Percentiles rank a stretch among this genome's conserved stretches.
These are phyloP conservation scores for Suillus subaureus DNA, from an alignment of 768 basidiomycete genomes.

Conservation along the genomic window DNA sequence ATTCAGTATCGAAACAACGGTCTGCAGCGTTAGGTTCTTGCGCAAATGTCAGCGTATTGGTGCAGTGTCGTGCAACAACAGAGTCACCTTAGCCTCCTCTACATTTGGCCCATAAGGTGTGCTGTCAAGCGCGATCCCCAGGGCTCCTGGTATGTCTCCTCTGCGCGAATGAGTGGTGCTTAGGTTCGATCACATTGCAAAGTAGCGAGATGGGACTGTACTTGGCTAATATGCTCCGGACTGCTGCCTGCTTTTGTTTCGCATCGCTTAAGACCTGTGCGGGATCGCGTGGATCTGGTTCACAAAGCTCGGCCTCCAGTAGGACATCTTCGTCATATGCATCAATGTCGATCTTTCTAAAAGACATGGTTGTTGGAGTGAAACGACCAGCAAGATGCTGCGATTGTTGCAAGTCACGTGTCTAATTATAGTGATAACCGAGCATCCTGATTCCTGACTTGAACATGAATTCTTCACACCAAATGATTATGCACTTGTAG, in stretches of 20 bases:
- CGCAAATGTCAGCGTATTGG: background rate
- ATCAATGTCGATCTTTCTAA: slow-evolving; percentile 95
- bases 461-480: background rate
- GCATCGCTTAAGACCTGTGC: slow-evolving; percentile 73
- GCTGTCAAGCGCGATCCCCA: slow-evolving; percentile 69
- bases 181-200: slow-evolving; percentile 2
- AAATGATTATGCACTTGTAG: background rate
- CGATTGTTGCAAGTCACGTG: background rate
- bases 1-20: slow-evolving; percentile 87
- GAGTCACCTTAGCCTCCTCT: slow-evolving; percentile 85
- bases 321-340: slow-evolving; percentile 89
- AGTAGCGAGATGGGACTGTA: slow-evolving; percentile 37
- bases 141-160: slow-evolving; percentile 74
- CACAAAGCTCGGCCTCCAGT: slow-evolving; percentile 83
- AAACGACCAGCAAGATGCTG: background rate
- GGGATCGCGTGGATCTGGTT: slow-evolving; percentile 81
- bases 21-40: slow-evolving; percentile 78
- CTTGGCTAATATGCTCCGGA: slow-evolving; percentile 76
- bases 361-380: slow-evolving; percentile 45
- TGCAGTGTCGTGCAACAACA: background rate
- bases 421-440: background rate
- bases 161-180: slow-evolving; percentile 39
- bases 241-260: slow-evolving; percentile 70
- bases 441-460: background rate
- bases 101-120: slow-evolving; percentile 88